Base-by-base conservation (phyloP, 495 filamentous ascomycete genomes). In the Haplographium delicatum region DNA sequence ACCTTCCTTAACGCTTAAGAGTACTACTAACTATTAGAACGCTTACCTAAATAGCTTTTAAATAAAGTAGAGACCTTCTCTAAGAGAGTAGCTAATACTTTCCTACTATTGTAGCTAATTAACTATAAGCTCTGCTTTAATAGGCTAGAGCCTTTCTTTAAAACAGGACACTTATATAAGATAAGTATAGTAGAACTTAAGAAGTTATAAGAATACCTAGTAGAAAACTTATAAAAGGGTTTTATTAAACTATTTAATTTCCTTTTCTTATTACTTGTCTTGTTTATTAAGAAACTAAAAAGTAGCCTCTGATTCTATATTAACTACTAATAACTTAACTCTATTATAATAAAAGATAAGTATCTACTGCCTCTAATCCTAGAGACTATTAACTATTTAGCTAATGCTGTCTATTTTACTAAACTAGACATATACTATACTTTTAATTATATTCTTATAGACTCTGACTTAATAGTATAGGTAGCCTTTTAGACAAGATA, bases 291-390 rank as follows among this genome's bases (percentile, higher is more conserved):
- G n/a, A 75, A 74, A 47, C 46, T 44, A 0, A 47, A 59, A 20
- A 54, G 61, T n/a, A 60, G 74, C 54, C 63, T 75, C 0, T 44
- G 64, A 0, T 50, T 82, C 27, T 79, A 64, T 60, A 50, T 76
- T 0, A 64, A 79, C 44, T 79, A 75, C 41, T 48, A 60, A 5
- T 54, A 51, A 4, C 35, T 78, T 0, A 80, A 80, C 43, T 30
- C 26, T 0, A 48, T 76, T 0, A 78, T 63, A 0, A 58, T 51
- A 2, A 72, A 72, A 47, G 65, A 80, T 31, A 26, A 59, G 0
- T 73, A 74, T 37, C 68, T 70, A 0, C 38, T 79, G 0, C 72
- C 69, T 0, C 39, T 76, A 8, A 74, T 78, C 15, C 35, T 70
- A 9, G 64, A 80, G 43, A 62, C 64, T 0, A 31, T 78, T 2